phyloP scores from a whole-genome alignment of 495 filamentous ascomycete species.

The Penicillium roqueforti region DNA sequence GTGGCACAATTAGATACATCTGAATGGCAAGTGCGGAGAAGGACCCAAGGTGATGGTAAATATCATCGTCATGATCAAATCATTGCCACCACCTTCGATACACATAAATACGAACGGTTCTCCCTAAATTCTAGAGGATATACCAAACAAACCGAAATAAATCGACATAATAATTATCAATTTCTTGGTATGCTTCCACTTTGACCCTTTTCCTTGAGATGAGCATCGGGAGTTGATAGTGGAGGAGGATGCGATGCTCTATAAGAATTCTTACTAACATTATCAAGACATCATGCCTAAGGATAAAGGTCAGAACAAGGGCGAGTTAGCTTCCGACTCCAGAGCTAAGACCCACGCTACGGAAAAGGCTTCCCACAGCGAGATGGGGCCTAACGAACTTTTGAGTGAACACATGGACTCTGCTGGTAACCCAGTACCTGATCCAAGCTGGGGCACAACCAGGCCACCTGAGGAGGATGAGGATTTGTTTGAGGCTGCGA shows the following conservation, averaged over 20 bases:
- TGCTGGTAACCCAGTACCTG: conserved; percentile 34
- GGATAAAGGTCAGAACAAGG: background rate
- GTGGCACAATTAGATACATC: conserved; percentile 12
- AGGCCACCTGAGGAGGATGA: conserved; percentile 17
- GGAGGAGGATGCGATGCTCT: background rate
- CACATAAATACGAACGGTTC: conserved; percentile 14
- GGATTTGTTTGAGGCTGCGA: conserved; percentile 30
- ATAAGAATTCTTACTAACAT: background rate
- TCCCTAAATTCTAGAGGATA: background rate
- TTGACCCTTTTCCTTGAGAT: background rate
- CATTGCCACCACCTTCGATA: conserved; percentile 21
- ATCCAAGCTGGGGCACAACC: conserved; percentile 23
- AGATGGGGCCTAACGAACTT: conserved; percentile 27
- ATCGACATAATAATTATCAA: background rate
- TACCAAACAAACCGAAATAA: background rate
- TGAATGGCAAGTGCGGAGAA: conserved; percentile 18
- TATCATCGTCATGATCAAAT: conserved; percentile 27
- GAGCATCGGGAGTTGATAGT: background rate
- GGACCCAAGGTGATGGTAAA: conserved; percentile 18
- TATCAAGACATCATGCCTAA: background rate
- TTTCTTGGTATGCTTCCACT: background rate
- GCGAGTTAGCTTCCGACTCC: background rate
- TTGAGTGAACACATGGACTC: conserved; percentile 28
- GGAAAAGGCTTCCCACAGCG: conserved; percentile 6
- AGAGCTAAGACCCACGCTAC: background rate